A percentile compares a stretch with the other conserved stretches of the same genome.
These are phyloP conservation scores for Alternaria sp. DNA, from an alignment of 2,329 filamentous ascomycete genomes.

Conservation along the genomic window DNA sequence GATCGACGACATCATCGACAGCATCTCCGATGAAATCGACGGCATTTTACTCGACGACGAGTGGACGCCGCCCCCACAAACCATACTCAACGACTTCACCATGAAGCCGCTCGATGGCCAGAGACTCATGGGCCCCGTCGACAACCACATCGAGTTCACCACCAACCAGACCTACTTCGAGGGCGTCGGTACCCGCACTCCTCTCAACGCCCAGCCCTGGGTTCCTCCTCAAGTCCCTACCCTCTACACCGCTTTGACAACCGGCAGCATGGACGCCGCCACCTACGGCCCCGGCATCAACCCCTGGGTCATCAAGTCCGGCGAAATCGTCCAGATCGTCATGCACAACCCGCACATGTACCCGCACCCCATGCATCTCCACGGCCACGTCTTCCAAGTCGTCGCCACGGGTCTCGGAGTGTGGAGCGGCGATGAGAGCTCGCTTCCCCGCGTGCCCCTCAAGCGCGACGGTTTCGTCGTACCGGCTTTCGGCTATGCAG, in stretches of 20 bases:
- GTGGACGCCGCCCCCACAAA: conserved; percentile 57
- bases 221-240: conserved; percentile 74
- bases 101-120: conserved; percentile 72
- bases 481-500: conserved; percentile 44
- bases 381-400: conserved; percentile 64
- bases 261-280: conserved; percentile 54
- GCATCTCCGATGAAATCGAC: conserved; percentile 62
- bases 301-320: conserved; percentile 40
- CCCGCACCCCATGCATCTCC: conserved; percentile 48
- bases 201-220: conserved; percentile 70
- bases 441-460: conserved; percentile 24
- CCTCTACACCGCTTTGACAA: conserved; percentile 75
- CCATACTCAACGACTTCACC: conserved; percentile 72
- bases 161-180: conserved; percentile 67
- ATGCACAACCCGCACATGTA: conserved; percentile 41
- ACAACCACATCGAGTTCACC: conserved; percentile 65
- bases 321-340: conserved; percentile 50
- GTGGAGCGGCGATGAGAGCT: conserved; percentile 29
- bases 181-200: conserved; percentile 60
- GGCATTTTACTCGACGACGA: conserved; percentile 59
- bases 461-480: conserved; percentile 39
- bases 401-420: conserved; percentile 47
- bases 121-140: conserved; percentile 64
- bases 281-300: conserved; percentile 33
- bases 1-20: neutral